Conservation (phyloP, 257 asterid species). For the Perilla frutescens region DNA sequence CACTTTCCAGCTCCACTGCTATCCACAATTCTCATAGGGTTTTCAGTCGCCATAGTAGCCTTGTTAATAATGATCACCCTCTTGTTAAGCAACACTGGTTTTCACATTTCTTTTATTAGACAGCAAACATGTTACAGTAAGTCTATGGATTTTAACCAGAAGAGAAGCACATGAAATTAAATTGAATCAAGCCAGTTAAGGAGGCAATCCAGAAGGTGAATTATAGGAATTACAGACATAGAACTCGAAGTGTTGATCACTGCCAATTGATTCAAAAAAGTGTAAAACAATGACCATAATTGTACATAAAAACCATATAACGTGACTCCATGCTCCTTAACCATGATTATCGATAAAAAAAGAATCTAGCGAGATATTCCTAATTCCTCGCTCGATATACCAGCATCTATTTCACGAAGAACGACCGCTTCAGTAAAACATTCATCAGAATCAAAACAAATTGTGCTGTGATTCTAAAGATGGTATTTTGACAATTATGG, state of each 20-base stretch:
- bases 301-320: background rate
- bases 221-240: slow-evolving; percentile 3
- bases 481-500: slow-evolving; percentile 6
- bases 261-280: background rate
- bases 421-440: slow-evolving; percentile 22
- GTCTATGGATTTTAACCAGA: slow-evolving; percentile 15
- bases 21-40: slow-evolving; percentile 72
- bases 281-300: background rate
- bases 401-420: slow-evolving; percentile 9
- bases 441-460: slow-evolving; percentile 29
- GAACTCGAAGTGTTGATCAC: slow-evolving; percentile 1
- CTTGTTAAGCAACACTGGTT: slow-evolving; percentile 27
- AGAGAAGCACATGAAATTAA: slow-evolving; percentile 1
- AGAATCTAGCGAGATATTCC: background rate
- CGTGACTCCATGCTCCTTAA: slow-evolving; percentile 21
- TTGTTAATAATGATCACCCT: slow-evolving; percentile 17
- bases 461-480: background rate
- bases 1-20: slow-evolving; percentile 59
- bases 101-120: slow-evolving; percentile 44
- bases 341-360: background rate
- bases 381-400: slow-evolving; percentile 18
- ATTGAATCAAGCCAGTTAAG: slow-evolving; percentile 5
- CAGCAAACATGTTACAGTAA: slow-evolving; percentile 22
- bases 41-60: slow-evolving; percentile 79
- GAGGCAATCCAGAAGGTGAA: background rate